Evolutionary conservation across 352 stramenopile genomes (phyloP), one percentile per base, ranked within the genome.

Genomic region (Plasmopara viticola): DNA sequence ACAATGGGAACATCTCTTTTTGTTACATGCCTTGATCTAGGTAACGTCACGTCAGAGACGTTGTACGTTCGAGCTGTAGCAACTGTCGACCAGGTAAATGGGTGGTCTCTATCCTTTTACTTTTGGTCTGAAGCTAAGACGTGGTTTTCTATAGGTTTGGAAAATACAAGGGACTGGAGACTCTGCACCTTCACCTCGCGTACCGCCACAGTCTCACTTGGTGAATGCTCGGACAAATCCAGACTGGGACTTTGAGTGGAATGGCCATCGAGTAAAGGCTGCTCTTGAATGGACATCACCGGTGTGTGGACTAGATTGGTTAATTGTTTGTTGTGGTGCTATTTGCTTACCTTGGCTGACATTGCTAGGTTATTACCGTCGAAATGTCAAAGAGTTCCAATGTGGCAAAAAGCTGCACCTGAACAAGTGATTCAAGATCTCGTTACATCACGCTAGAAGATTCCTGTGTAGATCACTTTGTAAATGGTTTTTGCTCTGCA

Each of bases 151-250:
- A 13, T 53, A 83, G 73, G 66, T 83, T 45, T 94, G 84, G 84
- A 84, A 66, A 42, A 61, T 53, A 1, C 71, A 88, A 51, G 76
- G 68, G 13, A 48, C 49, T 25, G 68, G 45, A 18, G 74, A 25
- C 20, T 25, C 3, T 25, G 20, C 20, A 25, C 20, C 77, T 31
- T 84, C 77, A n/a, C 83, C 83, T 12, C 60, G 56, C 8, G 70
- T 89, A 34, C 73, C 70, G 18, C 83, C 83, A 25, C 83, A 94
- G 62, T 90, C 80, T 7, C 83, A 94, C 56, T 54, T 89, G 12
- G 83, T 94, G 33, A 94, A 94, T 51, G 80, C 78, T 31, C 72
- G 83, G 45, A 91, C 80, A 15, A 91, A 94, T 39, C 51, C 64
- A 0, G 34, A 63, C 20, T 93, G 79, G 80, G 53, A 70, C 13